Evolutionary conservation across 768 basidiomycete genomes (phyloP), one percentile per base, ranked within the genome.

Genomic region (Suillus tomentosus): DNA sequence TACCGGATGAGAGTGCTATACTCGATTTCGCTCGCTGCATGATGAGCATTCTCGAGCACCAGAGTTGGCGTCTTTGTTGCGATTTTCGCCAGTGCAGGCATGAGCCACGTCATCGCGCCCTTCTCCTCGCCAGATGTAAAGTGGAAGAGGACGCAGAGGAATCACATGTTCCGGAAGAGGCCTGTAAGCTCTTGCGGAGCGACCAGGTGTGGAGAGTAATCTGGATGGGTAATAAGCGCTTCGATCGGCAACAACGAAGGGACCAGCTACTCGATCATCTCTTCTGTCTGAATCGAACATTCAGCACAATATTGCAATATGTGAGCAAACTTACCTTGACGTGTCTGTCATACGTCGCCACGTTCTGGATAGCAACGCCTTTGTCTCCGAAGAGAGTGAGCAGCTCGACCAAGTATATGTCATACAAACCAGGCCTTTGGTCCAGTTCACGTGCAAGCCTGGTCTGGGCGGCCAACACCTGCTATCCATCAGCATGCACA

Each of bases 161-260:
- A 95, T 96, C 96, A 99, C 77, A 95, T 83, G 71, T 94, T 94
- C 54, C 95, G 86, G 84, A 97, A 98, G 24, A 94, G 79, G 6
- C 87, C 80, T 14, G 90, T 87, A 14, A 94, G 73, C 27, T 87
- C 87, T 5, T 27, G 71, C 1, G 87, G 80, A n/a, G 87, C 76
- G 36, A 81, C 76, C 19, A 80, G 61, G 40, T 87, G 83, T 2
- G 90, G 86, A 53, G 83, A 81, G 74, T 91, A 92, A 64, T 89
- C 86, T 17, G 76, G 68, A 69, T 95, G 92, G 42, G 82, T 78
- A 24, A 99, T 82, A 31, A 97, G 83, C 1, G 93, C 90, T 71
- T 96, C 94, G 62, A 99, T 94, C 2, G 96, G 94, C 27, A 97
- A 86, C 42, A 98, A 80, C 9, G 97, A 84, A 3, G 93, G 94